Evolutionary conservation across 441 rosid species (phyloP), one percentile per base, ranked within the genome.

Genomic region (Adansonia madagascariensis): DNA sequence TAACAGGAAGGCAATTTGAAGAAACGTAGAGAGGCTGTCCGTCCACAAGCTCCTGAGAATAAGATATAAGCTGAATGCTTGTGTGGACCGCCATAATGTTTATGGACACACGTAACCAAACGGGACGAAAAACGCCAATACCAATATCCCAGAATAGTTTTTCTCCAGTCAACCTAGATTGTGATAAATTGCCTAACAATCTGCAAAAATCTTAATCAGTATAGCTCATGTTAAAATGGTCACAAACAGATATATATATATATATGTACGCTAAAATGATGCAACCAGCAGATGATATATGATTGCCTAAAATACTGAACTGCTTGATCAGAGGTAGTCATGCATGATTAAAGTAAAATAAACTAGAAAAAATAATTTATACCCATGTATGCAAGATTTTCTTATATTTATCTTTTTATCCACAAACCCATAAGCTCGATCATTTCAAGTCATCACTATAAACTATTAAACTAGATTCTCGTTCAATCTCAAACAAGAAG

Each of bases 1-100:
- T 95, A 59, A 89, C 76, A 35, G 99, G 97, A 82, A 87, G 90
- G 79, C 88, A 84, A 82, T 94, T 95, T 22, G 99, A 94, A 81
- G 87, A 86, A 79, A 86, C 89, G 80, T 82, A 88, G 11, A 90
- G 61, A 9, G 97, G 95, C 81, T 89, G 84, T 18, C 97, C 95
- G 76, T 87, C 91, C 53, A 87, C 85, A 78, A 95, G 94, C 84
- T 94, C 98, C 72, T 87, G 84, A 14, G 94, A 85, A 82, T 92
- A 94, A 31, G 91, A 76, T 74, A 95, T 89, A 24, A 90, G 95
- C 84, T 71, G 84, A 72, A 80, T 39, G 56, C 84, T 63, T 55
- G 84, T 76, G 43, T 50, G 84, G 68, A 88, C 79, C 20, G 50
- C 82, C 90, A 82, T 75, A 60, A 20, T 44, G 18, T 12, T 60